phyloP scores from a whole-genome alignment of 768 basidiomycete species.

The Kockovaella imperatae region DNA sequence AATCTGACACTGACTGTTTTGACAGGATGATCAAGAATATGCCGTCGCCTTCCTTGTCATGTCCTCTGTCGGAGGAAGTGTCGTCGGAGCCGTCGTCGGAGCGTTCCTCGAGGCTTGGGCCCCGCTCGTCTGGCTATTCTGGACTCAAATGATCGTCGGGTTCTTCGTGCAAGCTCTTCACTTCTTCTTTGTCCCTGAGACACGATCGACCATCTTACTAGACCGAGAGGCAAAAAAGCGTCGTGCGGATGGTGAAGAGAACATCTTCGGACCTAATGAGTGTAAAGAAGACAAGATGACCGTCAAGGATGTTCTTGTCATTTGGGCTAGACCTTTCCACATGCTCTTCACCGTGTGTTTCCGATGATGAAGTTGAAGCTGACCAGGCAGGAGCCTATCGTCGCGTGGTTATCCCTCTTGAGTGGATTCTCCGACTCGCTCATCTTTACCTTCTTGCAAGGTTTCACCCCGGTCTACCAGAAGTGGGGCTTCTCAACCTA shows the following conservation, averaged over 20 bases:
- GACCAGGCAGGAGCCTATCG: conserved; percentile 35
- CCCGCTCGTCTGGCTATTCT: conserved; percentile 20
- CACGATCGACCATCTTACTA: conserved; percentile 30
- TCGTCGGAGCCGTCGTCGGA: conserved; percentile 11
- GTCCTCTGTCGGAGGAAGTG: conserved; percentile 13
- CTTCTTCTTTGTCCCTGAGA: conserved; percentile 37
- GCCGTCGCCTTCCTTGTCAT: conserved; percentile 27
- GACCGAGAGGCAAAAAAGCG: conserved; percentile 25
- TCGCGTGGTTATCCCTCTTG: conserved; percentile 36
- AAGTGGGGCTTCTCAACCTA: conserved; percentile 35
- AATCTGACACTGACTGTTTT: conserved; percentile 1
- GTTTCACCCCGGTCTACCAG: conserved; percentile 29
- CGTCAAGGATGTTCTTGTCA: conserved; percentile 11
- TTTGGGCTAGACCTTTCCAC: conserved; percentile 30
- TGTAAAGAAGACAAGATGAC: conserved; percentile 23
- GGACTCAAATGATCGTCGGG: conserved; percentile 38
- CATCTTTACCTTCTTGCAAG: conserved; percentile 42
- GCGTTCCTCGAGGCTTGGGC: conserved; percentile 1
- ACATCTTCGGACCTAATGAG: conserved; percentile 37
- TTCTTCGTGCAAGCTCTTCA: conserved; percentile 33
- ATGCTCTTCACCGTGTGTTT: conserved; percentile 19
- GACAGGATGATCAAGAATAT: conserved; percentile 16
- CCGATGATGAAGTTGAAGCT: not conserved
- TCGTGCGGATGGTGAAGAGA: conserved; percentile 21
- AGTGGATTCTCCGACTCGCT: conserved; percentile 41